These are phyloP conservation scores for Xylaria grammica DNA, from an alignment of 495 filamentous ascomycete genomes.

Conservation along the genomic window DNA sequence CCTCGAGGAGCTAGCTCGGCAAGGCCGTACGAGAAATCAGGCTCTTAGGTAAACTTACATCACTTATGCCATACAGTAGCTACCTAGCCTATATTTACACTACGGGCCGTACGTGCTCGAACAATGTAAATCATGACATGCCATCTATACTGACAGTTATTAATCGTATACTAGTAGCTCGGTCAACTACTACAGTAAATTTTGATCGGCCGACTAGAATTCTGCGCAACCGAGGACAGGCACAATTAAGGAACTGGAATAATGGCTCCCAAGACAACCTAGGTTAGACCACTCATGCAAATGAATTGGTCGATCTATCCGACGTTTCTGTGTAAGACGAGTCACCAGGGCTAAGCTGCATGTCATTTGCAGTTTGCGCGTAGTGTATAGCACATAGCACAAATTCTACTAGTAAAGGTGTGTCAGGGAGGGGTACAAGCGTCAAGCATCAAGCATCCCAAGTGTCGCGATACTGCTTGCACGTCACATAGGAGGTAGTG, in stretches of 20 bases:
- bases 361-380: background rate
- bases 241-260: background rate
- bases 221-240: too few species aligned
- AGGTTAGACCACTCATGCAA: background rate
- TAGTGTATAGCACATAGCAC: too few species aligned
- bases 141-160: background rate
- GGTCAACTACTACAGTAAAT: background rate
- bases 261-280: background rate
- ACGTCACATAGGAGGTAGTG: too few species aligned
- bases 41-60: background rate
- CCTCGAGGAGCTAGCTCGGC: slow-evolving; percentile 1
- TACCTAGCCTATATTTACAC: background rate
- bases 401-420: too few species aligned
- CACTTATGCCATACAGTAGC: background rate
- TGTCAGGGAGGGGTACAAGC: too few species aligned
- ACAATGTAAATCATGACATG: background rate
- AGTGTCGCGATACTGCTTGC: too few species aligned
- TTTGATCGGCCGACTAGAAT: background rate
- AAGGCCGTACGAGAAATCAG: background rate
- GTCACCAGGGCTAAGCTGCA: background rate
- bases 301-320: background rate
- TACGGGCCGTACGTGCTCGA: background rate
- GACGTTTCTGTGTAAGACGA: background rate
- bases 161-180: background rate
- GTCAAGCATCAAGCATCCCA: too few species aligned